Conservation (phyloP, 2,329 filamentous ascomycete genomes). For the Penicillium frequentans region DNA sequence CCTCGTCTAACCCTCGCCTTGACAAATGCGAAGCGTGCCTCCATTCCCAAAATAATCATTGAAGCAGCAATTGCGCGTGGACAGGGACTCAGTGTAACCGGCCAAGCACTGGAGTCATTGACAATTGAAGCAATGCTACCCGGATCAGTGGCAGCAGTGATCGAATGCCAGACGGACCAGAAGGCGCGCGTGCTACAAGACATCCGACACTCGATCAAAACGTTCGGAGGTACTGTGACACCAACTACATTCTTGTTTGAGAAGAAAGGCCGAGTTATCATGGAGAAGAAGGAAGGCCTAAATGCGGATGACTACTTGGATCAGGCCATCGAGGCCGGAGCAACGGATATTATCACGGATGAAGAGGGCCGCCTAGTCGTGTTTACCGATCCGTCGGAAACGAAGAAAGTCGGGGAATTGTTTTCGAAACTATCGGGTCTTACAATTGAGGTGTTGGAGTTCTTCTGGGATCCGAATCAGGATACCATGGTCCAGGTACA, state of each 20-base stretch:
- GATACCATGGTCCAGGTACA: conserved; percentile 71
- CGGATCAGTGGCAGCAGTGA: conserved; percentile 69
- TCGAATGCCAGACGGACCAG: conserved; percentile 84
- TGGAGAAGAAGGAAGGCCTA: conserved; percentile 60
- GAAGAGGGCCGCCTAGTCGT: conserved; percentile 70
- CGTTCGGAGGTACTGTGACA: conserved; percentile 66
- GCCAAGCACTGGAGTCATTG: conserved; percentile 72
- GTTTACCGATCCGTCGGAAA: conserved; percentile 66
- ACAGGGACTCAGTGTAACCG: conserved; percentile 75
- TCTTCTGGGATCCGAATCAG: conserved; percentile 80
- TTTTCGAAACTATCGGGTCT: conserved; percentile 65
- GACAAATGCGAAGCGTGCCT: conserved; percentile 76
- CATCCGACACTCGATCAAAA: conserved; percentile 69
- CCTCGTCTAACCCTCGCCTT: conserved; percentile 73
- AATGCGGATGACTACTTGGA: conserved; percentile 73
- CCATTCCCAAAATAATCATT: conserved; percentile 80
- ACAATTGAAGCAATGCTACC: conserved; percentile 80
- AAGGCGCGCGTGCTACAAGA: conserved; percentile 73
- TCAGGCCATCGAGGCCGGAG: conserved; percentile 80
- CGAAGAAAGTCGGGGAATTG: conserved; percentile 62
- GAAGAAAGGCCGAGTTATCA: conserved; percentile 71
- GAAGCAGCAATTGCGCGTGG: conserved; percentile 85
- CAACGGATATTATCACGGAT: conserved; percentile 56
- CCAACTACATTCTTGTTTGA: conserved; percentile 84
- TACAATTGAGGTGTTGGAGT: conserved; percentile 71